A percentile compares a stretch with the other conserved stretches of the same genome.
Conservation (phyloP, 148 eudicot species). For the Vaccinium myrtillus region DNA sequence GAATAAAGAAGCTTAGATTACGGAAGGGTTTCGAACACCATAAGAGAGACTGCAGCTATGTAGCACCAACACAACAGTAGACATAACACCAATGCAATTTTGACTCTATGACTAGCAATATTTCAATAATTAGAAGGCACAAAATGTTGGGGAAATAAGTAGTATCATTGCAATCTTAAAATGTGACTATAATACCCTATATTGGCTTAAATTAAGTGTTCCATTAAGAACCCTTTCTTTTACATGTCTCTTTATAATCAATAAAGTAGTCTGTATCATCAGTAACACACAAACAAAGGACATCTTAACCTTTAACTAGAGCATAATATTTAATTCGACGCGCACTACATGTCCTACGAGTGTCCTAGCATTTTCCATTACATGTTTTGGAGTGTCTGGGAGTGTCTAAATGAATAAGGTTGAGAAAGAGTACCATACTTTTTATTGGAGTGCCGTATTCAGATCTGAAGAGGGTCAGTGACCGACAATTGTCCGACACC, state of each 20-base stretch:
- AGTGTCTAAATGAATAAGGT: neutral
- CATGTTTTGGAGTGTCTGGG: neutral
- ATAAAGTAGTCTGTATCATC: neutral
- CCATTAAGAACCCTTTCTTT: too few relatives aligned
- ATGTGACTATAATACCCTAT: neutral
- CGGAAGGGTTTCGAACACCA: neutral
- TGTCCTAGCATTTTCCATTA: neutral
- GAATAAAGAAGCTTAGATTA: neutral
- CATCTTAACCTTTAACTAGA: neutral
- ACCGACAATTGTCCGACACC: neutral
- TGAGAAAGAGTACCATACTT: neutral
- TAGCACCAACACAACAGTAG: neutral
- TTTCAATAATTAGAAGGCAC: neutral
- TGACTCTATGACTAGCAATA: neutral
- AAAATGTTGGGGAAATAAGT: neutral
- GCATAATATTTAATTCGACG: neutral
- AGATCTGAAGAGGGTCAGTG: neutral
- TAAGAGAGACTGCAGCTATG: neutral
- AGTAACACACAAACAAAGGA: neutral
- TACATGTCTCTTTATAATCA: too few relatives aligned
- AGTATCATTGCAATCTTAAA: too few relatives aligned
- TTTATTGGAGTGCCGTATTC: neutral
- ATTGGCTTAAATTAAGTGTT: neutral
- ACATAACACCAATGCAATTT: neutral
- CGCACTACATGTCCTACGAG: neutral